Percentiles rank a stretch among this genome's conserved stretches.
These are phyloP conservation scores for Saccharomyces hybrid DNA, from an alignment of 1,139 yeast species.

Conservation along the genomic window DNA sequence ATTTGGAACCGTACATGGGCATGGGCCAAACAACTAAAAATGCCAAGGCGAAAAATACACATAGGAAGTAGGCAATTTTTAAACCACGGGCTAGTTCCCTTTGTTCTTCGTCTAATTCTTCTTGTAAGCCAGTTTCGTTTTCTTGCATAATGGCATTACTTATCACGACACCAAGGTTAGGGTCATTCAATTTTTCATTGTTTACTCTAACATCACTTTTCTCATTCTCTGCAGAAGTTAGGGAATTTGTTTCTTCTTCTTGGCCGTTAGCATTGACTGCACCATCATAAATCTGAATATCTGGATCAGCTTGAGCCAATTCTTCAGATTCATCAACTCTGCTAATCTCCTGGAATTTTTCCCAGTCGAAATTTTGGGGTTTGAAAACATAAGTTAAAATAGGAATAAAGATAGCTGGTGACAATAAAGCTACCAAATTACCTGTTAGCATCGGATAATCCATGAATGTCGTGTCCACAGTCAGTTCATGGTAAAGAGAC, in stretches of 20 bases:
- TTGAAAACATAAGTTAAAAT: conserved; percentile 54
- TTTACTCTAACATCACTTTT: conserved; percentile 32
- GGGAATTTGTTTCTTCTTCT: conserved; percentile 16
- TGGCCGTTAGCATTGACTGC: conserved; percentile 17
- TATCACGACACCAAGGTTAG: conserved; percentile 15
- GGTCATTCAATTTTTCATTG: conserved; percentile 34
- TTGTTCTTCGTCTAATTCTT: conserved; percentile 39
- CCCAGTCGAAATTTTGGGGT: conserved; percentile 72
- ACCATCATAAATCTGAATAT: conserved; percentile 27
- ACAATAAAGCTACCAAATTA: conserved; percentile 68
- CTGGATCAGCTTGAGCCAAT: conserved; percentile 24
- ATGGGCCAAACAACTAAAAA: conserved; percentile 73
- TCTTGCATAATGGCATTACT: conserved; percentile 1
- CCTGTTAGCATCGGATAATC: conserved; percentile 84
- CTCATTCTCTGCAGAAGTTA: conserved; percentile 16
- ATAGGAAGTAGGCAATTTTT: conserved; percentile 47
- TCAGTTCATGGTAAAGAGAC: conserved; percentile 44
- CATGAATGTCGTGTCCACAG: conserved; percentile 59
- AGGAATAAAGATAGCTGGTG: conserved; percentile 67
- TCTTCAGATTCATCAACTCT: conserved; percentile 66
- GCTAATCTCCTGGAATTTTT: conserved; percentile 45
- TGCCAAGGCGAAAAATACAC: conserved; percentile 50
- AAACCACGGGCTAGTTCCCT: conserved; percentile 43
- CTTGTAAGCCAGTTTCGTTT: conserved; percentile 30
- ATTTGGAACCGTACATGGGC: conserved; percentile 77